Percentiles rank a stretch among this genome's conserved stretches.
These are phyloP conservation scores for Fagopyrum tataricum DNA, from an alignment of 148 eudicot species.

Conservation along the genomic window DNA sequence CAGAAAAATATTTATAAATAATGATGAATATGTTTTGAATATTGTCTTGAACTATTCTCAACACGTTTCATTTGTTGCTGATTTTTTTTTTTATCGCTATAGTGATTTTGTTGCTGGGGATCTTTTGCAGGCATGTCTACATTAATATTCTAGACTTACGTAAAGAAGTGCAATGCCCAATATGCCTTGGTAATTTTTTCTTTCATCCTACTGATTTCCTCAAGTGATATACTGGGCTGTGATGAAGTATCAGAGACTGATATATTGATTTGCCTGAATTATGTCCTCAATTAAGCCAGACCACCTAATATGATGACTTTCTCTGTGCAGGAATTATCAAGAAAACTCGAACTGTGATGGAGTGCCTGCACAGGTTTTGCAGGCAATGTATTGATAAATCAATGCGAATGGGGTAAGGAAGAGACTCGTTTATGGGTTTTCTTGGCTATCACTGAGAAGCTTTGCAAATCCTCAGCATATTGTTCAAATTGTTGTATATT, in stretches of 20 bases:
- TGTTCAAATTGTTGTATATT: background rate
- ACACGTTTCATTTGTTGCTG: background rate
- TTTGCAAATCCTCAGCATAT: background rate
- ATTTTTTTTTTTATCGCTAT: background rate
- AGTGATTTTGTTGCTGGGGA: background rate
- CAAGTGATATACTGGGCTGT: no score
- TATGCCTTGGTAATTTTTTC: conserved; percentile 33
- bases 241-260: background rate
- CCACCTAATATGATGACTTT: background rate
- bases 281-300: background rate
- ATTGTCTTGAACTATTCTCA: background rate
- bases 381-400: conserved; percentile 99
- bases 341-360: conserved; percentile 96
- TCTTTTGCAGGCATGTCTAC: conserved; percentile 31
- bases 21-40: background rate
- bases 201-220: background rate
- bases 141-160: conserved; percentile 34
- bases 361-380: conserved; percentile 94
- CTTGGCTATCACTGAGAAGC: background rate
- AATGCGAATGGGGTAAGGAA: conserved; percentile 85
- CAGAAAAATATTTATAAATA: background rate
- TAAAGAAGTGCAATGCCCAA: conserved; percentile 40
- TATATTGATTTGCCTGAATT: background rate
- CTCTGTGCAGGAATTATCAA: conserved; percentile 61
- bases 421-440: conserved; percentile 4